These are phyloP conservation scores for Selaginella moellendorffii DNA, from an alignment of 75 land plant species.

Conservation along the genomic window DNA sequence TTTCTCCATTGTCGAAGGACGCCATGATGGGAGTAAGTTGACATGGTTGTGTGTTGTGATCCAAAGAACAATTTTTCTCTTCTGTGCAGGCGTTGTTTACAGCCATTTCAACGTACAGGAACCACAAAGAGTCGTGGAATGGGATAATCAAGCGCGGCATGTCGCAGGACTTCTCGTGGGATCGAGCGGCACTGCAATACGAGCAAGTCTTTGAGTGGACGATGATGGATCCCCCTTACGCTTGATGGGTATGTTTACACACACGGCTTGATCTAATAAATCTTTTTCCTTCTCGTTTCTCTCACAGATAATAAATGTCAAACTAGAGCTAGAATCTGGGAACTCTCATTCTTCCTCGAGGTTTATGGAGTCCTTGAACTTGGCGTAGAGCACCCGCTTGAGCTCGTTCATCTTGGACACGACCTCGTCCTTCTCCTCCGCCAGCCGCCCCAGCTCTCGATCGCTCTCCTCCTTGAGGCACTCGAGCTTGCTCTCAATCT, in stretches of 20 bases:
- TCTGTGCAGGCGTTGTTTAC: constrained; percentile 34
- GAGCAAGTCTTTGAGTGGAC: constrained; percentile 92
- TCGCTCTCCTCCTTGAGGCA: constrained; percentile 53
- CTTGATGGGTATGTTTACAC: too few relatives aligned
- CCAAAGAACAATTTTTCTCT: too few relatives aligned
- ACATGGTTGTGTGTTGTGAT: too few relatives aligned
- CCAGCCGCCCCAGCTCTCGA: constrained; percentile 47
- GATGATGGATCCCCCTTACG: constrained; percentile 71
- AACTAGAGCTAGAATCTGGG: neutral
- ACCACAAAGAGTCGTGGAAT: constrained; percentile 62
- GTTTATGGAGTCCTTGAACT: constrained; percentile 92
- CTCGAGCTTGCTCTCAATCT: constrained; percentile 63
- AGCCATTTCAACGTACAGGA: constrained; percentile 46
- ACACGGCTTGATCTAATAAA: too few relatives aligned
- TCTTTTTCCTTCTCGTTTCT: too few relatives aligned
- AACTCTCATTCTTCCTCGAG: constrained; percentile 69
- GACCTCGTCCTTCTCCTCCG: constrained; percentile 66
- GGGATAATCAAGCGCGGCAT: constrained; percentile 75
- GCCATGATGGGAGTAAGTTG: constrained; percentile 60
- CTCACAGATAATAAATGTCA: neutral
- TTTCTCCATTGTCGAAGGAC: constrained; percentile 63
- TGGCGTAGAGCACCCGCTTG: constrained; percentile 74
- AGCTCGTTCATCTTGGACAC: constrained; percentile 78
- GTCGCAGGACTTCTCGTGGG: constrained; percentile 67
- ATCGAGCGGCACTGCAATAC: constrained; percentile 69